Evolutionary conservation across 352 stramenopile genomes (phyloP), one percentile per base, ranked within the genome.

Genomic region (Pseudoperonospora humuli): DNA sequence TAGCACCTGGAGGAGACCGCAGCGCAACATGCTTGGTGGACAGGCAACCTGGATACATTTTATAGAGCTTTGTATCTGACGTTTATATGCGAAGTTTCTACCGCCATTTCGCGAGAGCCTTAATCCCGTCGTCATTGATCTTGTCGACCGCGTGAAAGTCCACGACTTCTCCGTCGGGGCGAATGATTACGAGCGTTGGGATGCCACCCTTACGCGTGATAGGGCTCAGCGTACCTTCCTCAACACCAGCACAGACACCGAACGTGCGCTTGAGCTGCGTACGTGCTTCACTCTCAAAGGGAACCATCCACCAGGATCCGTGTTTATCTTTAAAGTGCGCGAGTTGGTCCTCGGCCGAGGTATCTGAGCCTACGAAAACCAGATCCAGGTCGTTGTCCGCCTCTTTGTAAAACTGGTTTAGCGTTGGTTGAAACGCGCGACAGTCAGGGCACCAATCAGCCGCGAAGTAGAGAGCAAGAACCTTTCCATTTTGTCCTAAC

Each of bases 371-470:
- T 1, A 93, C 67, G 47, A 93, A 87, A 7, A 93, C 71, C 26
- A 93, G 50, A 47, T 91, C 81, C 23, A 93, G 26, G 25, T 58
- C 33, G 14, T 45, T 66, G 38, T 79, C 68, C 32, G 67, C 66
- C 7, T 66, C 37, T 44, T 66, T 41, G 60, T 88, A 87, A 50
- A 87, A 91, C 7, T 38, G 47, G 51, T 91, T 93, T 20, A 93
- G 59, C 39, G 56, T 45, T 28, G 81, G 81, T 46, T 87, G 76
- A 61, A 93, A 91, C 25, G 47, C 56, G 45, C 75, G 76, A 65
- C 81, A 93, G 55, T 91, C 69, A 2, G 78, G 76, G 39, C 81
- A 93, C 81, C 81, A 91, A 34, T 91, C 76, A 1, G 81, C 78
- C 27, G 75, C 67, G 48, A 93, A 93, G 63, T 86, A 90, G 11